phyloP scores from a whole-genome alignment of 116 monocot genomes.

The Zostera marina region DNA sequence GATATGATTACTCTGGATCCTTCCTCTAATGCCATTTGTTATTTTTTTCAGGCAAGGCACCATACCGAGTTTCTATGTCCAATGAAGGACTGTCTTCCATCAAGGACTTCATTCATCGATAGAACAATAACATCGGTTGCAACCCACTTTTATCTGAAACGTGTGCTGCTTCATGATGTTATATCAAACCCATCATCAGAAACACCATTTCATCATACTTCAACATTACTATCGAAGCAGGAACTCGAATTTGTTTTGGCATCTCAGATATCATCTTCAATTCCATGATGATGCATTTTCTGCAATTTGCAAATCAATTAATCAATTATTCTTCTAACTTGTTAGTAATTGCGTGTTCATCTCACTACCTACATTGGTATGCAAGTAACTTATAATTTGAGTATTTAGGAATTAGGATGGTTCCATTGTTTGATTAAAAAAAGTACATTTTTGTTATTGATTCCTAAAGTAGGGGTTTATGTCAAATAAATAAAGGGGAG shows the following conservation, averaged over 20 bases:
- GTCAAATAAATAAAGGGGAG: no score
- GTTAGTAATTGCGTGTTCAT: no score
- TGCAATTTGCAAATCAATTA: no score
- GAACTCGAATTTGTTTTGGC: constrained; percentile 19
- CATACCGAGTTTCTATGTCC: constrained; percentile 64
- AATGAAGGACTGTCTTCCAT: constrained; percentile 57
- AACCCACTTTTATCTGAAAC: constrained; percentile 31
- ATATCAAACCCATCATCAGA: constrained; percentile 1
- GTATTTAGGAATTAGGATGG: no score
- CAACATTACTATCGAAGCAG: constrained; percentile 26
- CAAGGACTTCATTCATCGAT: constrained; percentile 43
- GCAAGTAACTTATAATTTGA: no score
- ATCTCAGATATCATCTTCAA: neutral
- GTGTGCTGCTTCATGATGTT: constrained; percentile 9
- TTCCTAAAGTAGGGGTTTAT: no score
- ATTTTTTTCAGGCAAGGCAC: constrained; percentile 28
- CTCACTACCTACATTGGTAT: no score
- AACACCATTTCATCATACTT: constrained; percentile 8
- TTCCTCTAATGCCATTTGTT: neutral
- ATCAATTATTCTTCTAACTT: no score
- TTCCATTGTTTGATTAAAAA: no score
- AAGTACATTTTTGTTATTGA: no score
- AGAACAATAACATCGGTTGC: constrained; percentile 33
- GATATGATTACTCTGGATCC: no score
- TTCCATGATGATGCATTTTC: neutral